Base-by-base conservation (phyloP, 495 filamentous ascomycete genomes). In the Filosporella fistucella region DNA sequence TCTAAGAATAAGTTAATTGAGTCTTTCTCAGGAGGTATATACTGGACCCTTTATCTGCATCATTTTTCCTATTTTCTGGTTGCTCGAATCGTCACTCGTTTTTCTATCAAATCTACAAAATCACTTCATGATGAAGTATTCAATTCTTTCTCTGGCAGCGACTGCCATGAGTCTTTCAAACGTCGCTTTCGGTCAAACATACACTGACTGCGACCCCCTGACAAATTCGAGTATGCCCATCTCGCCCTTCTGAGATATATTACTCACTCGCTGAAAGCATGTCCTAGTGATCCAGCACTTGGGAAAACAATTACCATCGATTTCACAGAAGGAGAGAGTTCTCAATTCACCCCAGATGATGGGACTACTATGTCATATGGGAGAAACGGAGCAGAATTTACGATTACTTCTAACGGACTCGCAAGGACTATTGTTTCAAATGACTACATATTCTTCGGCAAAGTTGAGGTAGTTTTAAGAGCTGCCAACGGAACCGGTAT, bases 401-500 rank as follows among this genome's bases (percentile, higher is more conserved):
- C 40, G 36, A 54, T 47, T 12, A 44, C 13, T 2, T 37, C 35
- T 3, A 38, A 18, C 26, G 32, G 40, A 6, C 10, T 29, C 9
- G 45, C 85, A 3, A 84, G 86, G n/a, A 81, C 88, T 41, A 75
- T 96, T 47, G 75, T 73, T 50, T 70, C 63, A 57, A 79, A 67
- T 41, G 78, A 81, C 55, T 89, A 88, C 63, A 88, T 91, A 61
- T 87, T 91, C 78, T 89, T 86, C 63, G 86, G 86, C 44, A 77
- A 81, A n/a, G 77, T 89, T 49, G 85, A 88, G 47, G 65, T 84
- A 18, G 80, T 76, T 54, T 71, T 89, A 60, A 81, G 82, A 63
- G 79, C 85, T 51, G 84, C 87, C 32, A 74, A 76, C n/a, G 87
- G 87, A 2, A 64, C 63, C 8, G 87, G 87, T 38, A 77, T 96